These are phyloP conservation scores for Boletus sp. DNA, from an alignment of 1,284 basidiomycete genomes.

Conservation along the genomic window DNA sequence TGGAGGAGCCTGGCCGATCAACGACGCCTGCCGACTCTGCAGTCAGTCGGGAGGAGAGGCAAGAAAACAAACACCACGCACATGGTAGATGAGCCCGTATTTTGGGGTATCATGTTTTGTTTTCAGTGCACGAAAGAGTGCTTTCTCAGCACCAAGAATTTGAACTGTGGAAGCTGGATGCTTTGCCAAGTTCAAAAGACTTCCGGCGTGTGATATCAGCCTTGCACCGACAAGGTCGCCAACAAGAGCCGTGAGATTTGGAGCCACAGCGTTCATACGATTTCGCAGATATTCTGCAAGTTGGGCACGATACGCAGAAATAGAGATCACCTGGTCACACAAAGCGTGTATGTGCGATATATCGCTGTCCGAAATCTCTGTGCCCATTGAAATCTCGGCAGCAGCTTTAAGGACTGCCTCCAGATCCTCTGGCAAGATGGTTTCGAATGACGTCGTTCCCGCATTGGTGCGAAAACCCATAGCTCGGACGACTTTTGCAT, in stretches of 20 bases:
- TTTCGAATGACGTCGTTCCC: conserved; percentile 77
- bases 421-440: conserved; percentile 92
- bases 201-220: conserved; percentile 95
- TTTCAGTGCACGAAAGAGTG: conserved; percentile 95
- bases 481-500: conserved; percentile 84
- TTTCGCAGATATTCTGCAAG: conserved; percentile 94
- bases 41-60: conserved; percentile 2
- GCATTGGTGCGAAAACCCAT: conserved; percentile 98
- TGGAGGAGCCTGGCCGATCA: conserved; percentile 96
- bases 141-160: conserved; percentile 98
- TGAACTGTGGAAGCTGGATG: conserved; percentile 98
- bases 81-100: conserved; percentile 96
- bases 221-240: conserved; percentile 96
- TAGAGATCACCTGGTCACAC: conserved; percentile 96
- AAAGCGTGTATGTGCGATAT: conserved; percentile 93
- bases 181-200: conserved; percentile 90
- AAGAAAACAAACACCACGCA: conserved; percentile 36
- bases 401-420: conserved; percentile 90
- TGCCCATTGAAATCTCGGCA: conserved; percentile 97
- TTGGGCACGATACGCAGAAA: conserved; percentile 90
- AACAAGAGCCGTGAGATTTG: conserved; percentile 93
- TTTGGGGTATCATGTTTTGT: conserved; percentile 99
- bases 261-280: conserved; percentile 96
- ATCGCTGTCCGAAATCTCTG: conserved; percentile 95
- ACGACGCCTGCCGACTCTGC: conserved; percentile 60